Evolutionary conservation across 2,329 filamentous ascomycete species (phyloP), one percentile per base, ranked within the genome.

Genomic region (Nemania sp.): DNA sequence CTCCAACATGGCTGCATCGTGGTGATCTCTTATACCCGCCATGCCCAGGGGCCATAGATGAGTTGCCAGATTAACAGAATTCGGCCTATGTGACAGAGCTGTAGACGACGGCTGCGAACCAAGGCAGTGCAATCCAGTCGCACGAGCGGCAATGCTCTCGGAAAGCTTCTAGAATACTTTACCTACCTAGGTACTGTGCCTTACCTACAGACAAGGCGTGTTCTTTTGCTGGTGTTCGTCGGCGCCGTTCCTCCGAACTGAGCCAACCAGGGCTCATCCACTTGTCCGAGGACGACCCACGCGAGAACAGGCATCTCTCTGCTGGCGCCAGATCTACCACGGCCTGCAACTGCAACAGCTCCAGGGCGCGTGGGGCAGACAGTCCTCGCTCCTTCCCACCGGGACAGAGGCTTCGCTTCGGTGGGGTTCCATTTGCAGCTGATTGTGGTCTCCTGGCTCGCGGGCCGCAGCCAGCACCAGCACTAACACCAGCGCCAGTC

Each of bases 251-350:
- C 65, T 50, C 66, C 66, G 63, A 64, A 61, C 52, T 17, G 50
- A 36, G 45, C 67, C 68, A 68, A 68, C 66, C 66, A 68, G 56
- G 57, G 34, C 42, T 43, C 65, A 64, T 66, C 67, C 68, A 66
- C 65, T 69, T 52, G 68, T 56, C 67, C 68, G 67, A 67, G 62
- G 36, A 59, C 54, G 60, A 65, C 65, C 64, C 62, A 60, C 59
- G 52, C 56, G 56, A 47, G 53, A 63, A 40, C 51, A 41, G 52
- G 44, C 49, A 44, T 39, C 45, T 30, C 31, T 30, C 37, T n/a
- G n/a, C 46, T 49, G 50, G 41, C 42, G 50, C 54, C 56, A 52
- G 59, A 56, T 62, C 56, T 37, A 43, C 51, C 15, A 15, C 34
- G 34, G 22, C 26, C 26, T 28, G 26, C 33, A 14, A n/a, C 34